Conservation (phyloP, 257 asterid genomes). For the Nicotiana attenuata region DNA sequence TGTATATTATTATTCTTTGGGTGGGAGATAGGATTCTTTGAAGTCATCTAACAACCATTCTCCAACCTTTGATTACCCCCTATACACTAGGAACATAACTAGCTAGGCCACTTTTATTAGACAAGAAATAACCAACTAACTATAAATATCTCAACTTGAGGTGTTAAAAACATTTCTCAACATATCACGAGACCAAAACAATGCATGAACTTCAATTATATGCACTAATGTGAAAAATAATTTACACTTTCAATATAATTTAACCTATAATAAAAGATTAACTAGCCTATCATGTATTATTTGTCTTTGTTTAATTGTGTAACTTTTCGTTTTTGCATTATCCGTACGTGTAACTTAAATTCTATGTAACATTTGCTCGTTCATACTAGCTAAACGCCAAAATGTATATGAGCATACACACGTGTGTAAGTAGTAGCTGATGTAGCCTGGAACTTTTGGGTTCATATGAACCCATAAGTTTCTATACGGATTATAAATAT, state of each 20-base stretch:
- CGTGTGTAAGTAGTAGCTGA: too few relatives aligned
- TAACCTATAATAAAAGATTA: not conserved
- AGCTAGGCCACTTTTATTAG: not conserved
- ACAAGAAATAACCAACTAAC: not conserved
- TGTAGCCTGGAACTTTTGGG: too few relatives aligned
- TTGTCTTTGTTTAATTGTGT: too few relatives aligned
- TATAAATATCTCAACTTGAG: not conserved
- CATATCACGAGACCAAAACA: conserved; percentile 5
- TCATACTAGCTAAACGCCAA: not conserved
- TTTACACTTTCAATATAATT: too few relatives aligned
- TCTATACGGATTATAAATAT: too few relatives aligned
- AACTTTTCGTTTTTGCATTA: too few relatives aligned
- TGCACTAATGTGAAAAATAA: too few relatives aligned
- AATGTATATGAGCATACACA: not conserved
- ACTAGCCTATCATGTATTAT: too few relatives aligned
- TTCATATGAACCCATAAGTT: too few relatives aligned
- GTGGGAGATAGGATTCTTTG: not conserved
- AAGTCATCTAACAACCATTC: not conserved
- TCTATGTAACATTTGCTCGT: too few relatives aligned
- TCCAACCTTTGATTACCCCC: not conserved
- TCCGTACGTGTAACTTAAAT: too few relatives aligned
- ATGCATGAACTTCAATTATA: not conserved
- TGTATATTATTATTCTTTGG: conserved; percentile 1
- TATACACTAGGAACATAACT: conserved; percentile 2
- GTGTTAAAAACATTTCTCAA: not conserved